Conservation (phyloP, 345 rosid genomes). For the Eucalyptus victrix region DNA sequence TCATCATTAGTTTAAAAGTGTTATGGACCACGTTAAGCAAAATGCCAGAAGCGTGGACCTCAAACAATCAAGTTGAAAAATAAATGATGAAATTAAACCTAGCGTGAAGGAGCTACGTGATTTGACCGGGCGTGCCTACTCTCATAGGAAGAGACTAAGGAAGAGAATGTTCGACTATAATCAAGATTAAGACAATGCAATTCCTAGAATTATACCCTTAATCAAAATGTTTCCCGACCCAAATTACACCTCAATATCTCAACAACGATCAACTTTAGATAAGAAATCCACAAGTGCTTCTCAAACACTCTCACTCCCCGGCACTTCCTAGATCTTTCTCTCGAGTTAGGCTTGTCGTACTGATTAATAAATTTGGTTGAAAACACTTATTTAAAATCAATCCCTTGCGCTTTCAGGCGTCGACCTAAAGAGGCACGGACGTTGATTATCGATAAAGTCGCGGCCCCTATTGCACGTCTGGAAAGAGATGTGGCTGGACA, state of each 20-base stretch:
- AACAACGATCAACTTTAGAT: background rate
- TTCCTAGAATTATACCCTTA: background rate
- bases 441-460: background rate
- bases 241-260: background rate
- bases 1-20: background rate
- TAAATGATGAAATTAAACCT: background rate
- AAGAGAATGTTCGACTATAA: background rate
- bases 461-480: background rate
- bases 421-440: background rate
- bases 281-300: background rate
- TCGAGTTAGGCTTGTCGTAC: background rate
- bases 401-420: background rate
- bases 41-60: background rate
- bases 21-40: background rate
- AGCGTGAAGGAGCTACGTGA: background rate
- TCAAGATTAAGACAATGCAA: background rate
- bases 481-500: background rate
- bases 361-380: background rate
- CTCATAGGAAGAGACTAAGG: background rate
- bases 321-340: background rate
- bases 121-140: background rate
- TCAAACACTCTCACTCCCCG: background rate
- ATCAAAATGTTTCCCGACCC: background rate
- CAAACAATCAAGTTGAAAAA: background rate
- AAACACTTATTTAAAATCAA: background rate